Evolutionary conservation across 1,284 basidiomycete species (phyloP), one percentile per base, ranked within the genome.

Genomic region (Stygiomarasmius scandens): DNA sequence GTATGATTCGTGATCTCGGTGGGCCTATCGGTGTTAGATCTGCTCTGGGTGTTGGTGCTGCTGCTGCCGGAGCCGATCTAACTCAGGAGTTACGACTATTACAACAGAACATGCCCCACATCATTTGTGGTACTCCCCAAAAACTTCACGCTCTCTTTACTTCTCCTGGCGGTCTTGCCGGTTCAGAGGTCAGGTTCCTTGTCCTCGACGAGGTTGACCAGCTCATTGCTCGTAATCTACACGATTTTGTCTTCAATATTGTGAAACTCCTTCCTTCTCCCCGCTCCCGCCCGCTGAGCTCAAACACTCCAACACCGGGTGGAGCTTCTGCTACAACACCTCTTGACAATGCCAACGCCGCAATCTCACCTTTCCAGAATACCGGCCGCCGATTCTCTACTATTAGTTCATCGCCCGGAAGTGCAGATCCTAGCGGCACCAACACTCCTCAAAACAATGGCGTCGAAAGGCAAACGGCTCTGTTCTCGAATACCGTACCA

Each of bases 121-220:
- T 99, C 61, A 88, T 99, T 55, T 95, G 96, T 66, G 96, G 96
- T 25, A 99, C 96, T 1, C 96, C 96, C 1, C 95, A 97, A 67
- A 96, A 97, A 73, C 79, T 99, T 48, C 90, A 96, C 70, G 93
- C 96, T 53, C 81, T 98, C 24, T 95, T 98, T 69, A 93, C 90
- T n/a, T 77, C 86, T 10, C 81, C 89, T 19, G 85, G 88, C 24
- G 89, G 88, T 10, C 77, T 97, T 38, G 70, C 79, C 19, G 93
- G 93, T 10, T 82, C 85, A 16, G 94, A 96, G 69, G 93, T 96
- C 52, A 84, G 93, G 29, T 90, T 98, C 73, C 82, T 98, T 54
- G 93, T 98, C 25, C 82, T 99, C 19, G 96, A 99, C 68, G 96
- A 99, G 70, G 96, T 98, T 43, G 96, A 99, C 70, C 97, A 98